These are phyloP conservation scores for Diplosphaera chodatii DNA, from an alignment of 139 green algal genomes.

Conservation along the genomic window DNA sequence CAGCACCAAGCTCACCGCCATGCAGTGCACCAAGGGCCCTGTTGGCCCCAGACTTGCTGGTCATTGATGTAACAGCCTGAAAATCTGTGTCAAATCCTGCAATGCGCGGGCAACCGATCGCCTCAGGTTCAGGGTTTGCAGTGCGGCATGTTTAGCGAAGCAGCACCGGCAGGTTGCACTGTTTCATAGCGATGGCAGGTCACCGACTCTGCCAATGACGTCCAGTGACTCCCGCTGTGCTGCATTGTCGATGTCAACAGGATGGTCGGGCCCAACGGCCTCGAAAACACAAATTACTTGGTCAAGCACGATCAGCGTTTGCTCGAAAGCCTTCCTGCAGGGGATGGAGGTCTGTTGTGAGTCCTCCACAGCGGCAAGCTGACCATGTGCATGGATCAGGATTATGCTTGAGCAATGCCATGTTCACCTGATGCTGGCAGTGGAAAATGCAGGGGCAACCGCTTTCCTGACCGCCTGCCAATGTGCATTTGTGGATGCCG, in stretches of 20 bases:
- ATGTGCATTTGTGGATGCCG: neutral
- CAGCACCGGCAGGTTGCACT: no score
- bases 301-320: neutral
- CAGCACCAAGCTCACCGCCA: neutral
- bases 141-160: no score
- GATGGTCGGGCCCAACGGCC: neutral
- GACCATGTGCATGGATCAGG: no score
- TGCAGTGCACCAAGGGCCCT: neutral
- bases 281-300: neutral
- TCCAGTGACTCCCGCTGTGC: constrained; percentile 10
- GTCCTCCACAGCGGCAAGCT: neutral
- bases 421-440: constrained; percentile 4
- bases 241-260: constrained; percentile 5
- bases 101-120: no score
- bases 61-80: neutral
- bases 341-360: neutral
- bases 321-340: constrained; percentile 3
- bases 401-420: no score
- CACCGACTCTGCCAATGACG: constrained; percentile 5
- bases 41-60: neutral
- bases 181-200: neutral
- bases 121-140: no score
- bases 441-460: constrained; percentile 6
- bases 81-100: neutral
- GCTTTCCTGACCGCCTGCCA: constrained; percentile 6